Base-by-base conservation (phyloP, 257 asterid genomes). In the Apocynum venetum region DNA sequence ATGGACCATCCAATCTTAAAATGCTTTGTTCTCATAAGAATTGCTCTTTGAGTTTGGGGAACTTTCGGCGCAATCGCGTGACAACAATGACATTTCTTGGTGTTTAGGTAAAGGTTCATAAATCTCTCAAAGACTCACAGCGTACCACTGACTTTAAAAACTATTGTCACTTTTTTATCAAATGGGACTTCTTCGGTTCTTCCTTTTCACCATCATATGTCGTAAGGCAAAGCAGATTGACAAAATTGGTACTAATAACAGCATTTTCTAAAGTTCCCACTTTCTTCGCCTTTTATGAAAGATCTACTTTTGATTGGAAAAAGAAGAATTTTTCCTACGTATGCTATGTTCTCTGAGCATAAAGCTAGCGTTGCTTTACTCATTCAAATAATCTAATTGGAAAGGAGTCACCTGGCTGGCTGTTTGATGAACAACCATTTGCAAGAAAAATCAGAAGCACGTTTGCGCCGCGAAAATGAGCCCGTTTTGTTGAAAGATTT, bases 31-130 rank as follows among this genome's bases (percentile, higher is more conserved):
- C 15, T 13, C 60, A 13, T 61, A 15, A 64, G 44, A 63, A 52
- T 47, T 10, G 31, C 61, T 14, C 38, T 72, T 67, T 10, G 59
- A 79, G 76, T 71, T 64, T 78, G 80, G 82, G 73, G 79, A 79
- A 78, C 81, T 77, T 82, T 72, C 72, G 83, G 79, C 68, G 63
- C 44, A 75, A 76, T 82, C 80, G 71, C 88, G 93, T 89, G 89
- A 89, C 79, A 76, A 87, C 67, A 82, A 72, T 82, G 91, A 84
- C 81, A 63, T 75, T 85, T 81, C 83, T 76, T 83, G 81, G 73
- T 71, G 48, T 76, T 71, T 80, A 76, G 80, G 82, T 73, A 81
- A 81, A 82, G 83, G 79, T 52, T 63, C 49, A 72, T 52, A 48
- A 70, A 64, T 17, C 67, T n/a, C 20, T 77, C 60, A 72, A 72